Conservation (phyloP, 2,329 filamentous ascomycete species). For the Colletotrichum sp. region DNA sequence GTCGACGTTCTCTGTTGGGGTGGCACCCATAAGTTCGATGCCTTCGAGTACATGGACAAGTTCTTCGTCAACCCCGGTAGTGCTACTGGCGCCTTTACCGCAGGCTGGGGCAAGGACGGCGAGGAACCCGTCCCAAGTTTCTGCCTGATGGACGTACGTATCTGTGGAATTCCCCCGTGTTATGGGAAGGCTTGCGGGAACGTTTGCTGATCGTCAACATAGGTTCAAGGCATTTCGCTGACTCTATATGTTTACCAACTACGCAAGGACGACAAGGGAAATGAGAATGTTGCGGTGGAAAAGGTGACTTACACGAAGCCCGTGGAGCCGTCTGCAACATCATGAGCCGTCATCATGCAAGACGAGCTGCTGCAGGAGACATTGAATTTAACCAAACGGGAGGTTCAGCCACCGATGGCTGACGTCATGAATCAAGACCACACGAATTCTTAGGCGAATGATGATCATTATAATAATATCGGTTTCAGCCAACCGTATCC, state of each 20-base stretch:
- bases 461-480: constrained; percentile 20
- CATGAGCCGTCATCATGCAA: constrained; percentile 39
- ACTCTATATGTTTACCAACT: constrained; percentile 94
- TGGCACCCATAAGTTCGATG: constrained; percentile 72
- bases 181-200: not conserved
- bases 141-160: constrained; percentile 94
- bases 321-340: constrained; percentile 60
- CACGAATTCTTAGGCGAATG: constrained; percentile 5
- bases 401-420: not conserved
- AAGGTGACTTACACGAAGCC: constrained; percentile 88
- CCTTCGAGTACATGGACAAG: constrained; percentile 77
- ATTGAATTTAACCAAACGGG: not conserved
- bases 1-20: constrained; percentile 74
- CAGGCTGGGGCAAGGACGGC: constrained; percentile 61
- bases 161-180: not conserved
- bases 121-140: constrained; percentile 88
- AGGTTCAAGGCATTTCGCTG: constrained; percentile 96
- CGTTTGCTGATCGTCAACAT: constrained; percentile 28
- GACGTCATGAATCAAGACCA: constrained; percentile 13
- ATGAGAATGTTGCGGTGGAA: constrained; percentile 81
- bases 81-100: constrained; percentile 67
- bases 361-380: not conserved
- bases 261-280: constrained; percentile 76
- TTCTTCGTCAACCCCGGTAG: constrained; percentile 75
- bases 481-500: not conserved